Percentiles rank a stretch among this genome's conserved stretches.
These are phyloP conservation scores for Asterochloris erici DNA, from an alignment of 139 green algal genomes.

Conservation along the genomic window DNA sequence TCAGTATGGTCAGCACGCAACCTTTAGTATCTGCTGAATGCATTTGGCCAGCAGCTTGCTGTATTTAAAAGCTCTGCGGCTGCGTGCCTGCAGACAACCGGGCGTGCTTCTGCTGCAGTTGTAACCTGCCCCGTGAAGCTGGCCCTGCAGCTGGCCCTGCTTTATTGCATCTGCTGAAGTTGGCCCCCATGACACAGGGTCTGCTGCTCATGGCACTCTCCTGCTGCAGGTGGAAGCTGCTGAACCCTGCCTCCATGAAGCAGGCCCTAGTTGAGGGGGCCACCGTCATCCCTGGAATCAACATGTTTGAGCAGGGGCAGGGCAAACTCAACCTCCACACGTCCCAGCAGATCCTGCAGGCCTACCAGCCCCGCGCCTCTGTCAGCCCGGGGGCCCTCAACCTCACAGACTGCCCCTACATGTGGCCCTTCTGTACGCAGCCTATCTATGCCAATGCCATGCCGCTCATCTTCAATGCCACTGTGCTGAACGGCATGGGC, in stretches of 20 bases:
- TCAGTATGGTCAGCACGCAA: too few relatives aligned
- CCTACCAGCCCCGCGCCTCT: conserved; percentile 84
- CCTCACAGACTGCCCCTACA: conserved; percentile 92
- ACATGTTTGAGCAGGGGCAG: conserved; percentile 83
- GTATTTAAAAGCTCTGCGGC: too few relatives aligned
- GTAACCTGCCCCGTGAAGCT: background rate
- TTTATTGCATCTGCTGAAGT: background rate
- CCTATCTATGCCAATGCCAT: conserved; percentile 75
- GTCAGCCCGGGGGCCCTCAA: conserved; percentile 77
- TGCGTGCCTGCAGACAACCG: too few relatives aligned
- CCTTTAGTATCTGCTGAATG: too few relatives aligned
- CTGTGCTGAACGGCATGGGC: conserved; percentile 94
- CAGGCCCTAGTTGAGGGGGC: conserved; percentile 96
- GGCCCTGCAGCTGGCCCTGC: background rate
- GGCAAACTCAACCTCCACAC: conserved; percentile 67
- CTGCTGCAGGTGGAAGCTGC: conserved; percentile 44
- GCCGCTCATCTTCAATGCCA: conserved; percentile 94
- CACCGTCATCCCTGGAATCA: conserved; percentile 52
- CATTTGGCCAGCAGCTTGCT: too few relatives aligned
- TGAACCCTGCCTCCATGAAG: conserved; percentile 99
- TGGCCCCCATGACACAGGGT: too few relatives aligned
- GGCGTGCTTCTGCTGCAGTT: too few relatives aligned
- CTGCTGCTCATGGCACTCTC: background rate
- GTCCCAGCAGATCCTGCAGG: conserved; percentile 55
- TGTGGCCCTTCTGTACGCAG: conserved; percentile 93